Base-by-base conservation (phyloP, 2,329 filamentous ascomycete genomes). In the Hawksworthiomyces lignivorus region DNA sequence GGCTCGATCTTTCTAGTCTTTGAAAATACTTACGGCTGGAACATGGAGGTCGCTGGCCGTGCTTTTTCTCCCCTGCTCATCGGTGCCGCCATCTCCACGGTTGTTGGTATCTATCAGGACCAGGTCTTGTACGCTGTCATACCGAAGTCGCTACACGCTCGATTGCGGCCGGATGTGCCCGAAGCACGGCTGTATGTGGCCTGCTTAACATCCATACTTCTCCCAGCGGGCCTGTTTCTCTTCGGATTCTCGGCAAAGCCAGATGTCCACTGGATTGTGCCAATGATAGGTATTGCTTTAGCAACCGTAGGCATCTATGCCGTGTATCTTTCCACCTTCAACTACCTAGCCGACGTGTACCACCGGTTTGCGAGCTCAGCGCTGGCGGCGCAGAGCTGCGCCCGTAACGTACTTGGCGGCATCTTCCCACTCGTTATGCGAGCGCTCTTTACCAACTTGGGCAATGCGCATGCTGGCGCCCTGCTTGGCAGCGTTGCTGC, bases 321-420 rank as follows among this genome's bases (percentile, higher is more conserved):
- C 30, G 79, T 96, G 27, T 94, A 94, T 56, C 72, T 96, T 1
- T 82, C 88, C 3, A 85, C 87, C 0, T 95, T 96, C 66, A 96
- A 96, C 58, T 96, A 94, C 53, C 72, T 96, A 2, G 87, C 88
- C 17, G 89, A 96, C 56, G 82, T 82, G 2, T 96, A 95, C 60
- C 83, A 88, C 56, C 70, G 75, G 3, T 95, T 90, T 54, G 87
- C 89, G 0, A 87, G 82, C 29, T 92, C 85, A 1, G 88, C 89
- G 0, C 67, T 95, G 6, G 89, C 89, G 0, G 87, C 88, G 1
- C 87, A 95, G 64, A 84, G 78, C 14, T 94, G 86, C 58, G 90
- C 86, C 53, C 77, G 89, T 10, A 96, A 95, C 57, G 68, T 95
- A 2, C 65, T 95, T 0, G 87, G 82, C 8, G 89, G 87, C 2